Evolutionary conservation across 257 asterid genomes (phyloP), one percentile per base, ranked within the genome.

Genomic region (Solanum corneliomulleri): DNA sequence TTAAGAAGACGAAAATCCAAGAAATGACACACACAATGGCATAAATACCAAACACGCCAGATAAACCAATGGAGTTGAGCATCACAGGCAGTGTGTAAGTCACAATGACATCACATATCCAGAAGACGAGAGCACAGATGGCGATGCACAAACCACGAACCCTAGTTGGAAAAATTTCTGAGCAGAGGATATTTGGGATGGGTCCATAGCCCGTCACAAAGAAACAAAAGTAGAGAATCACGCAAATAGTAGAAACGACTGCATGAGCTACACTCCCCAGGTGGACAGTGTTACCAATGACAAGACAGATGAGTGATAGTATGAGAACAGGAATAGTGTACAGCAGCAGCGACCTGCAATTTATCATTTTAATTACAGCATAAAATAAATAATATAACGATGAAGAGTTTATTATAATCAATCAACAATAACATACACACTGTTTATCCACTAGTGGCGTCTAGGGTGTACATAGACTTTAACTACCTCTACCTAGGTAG

Each of bases 111-210:
- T 96, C 97, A 18, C 98, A 93, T 87, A 96, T 95, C 99, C 99
- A 96, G 94, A 93, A 95, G 74, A 89, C 98, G 11, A 96, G 88
- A 16, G 98, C 95, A 85, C 99, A 96, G 8, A 94, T 95, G 31
- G 99, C 98, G 4, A 96, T 96, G 95, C 97, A 95, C 71, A 93
- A 87, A n/a, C 99, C 99, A 13, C 99, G 98, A 14, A 95, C 98
- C 84, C 95, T 87, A 2, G 99, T 95, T 0, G 99, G 99, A 87
- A 96, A 96, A 84, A 96, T 96, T 84, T 96, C 99, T 1, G 99
- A 70, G 71, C 98, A 95, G 52, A 96, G 98, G 82, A 96, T 96
- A 88, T 96, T 96, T 2, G 98, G 99, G 89, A 96, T 87, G 0
- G 99, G 99, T 9, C 99, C 99, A 25, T 93, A 96, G 11, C 98